Evolutionary conservation across 2,329 filamentous ascomycete genomes (phyloP).

Genomic region (Neofusicoccum kwambonambiense): DNA sequence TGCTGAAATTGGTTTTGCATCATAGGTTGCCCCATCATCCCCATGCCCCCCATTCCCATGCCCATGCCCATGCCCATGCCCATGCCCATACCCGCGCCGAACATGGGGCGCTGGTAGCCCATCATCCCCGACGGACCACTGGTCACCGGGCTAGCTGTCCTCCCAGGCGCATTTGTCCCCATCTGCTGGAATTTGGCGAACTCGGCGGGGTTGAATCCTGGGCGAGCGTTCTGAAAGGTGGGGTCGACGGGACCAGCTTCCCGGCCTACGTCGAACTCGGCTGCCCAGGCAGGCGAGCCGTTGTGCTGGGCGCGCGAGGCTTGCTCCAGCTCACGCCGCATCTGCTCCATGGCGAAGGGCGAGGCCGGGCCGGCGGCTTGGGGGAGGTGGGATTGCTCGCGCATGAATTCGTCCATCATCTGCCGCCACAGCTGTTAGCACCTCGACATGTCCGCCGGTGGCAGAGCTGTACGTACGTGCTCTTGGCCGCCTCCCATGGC

Average conservation of each 20-base stretch:
- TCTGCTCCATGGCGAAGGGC: conserved; percentile 67
- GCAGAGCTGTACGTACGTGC: conserved; percentile 30
- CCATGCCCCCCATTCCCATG: conserved; percentile 41
- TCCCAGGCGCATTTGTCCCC: conserved; percentile 57
- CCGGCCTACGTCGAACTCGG: conserved; percentile 61
- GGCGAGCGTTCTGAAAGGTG: conserved; percentile 58
- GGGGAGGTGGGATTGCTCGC: conserved; percentile 66
- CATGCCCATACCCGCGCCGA: conserved; percentile 47
- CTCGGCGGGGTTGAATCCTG: conserved; percentile 73
- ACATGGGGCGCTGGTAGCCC: conserved; percentile 57
- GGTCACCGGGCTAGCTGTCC: conserved; percentile 59
- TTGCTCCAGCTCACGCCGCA: conserved; percentile 62
- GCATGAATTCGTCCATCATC: conserved; percentile 94
- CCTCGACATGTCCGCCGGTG: background rate
- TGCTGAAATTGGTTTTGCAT: conserved; percentile 48
- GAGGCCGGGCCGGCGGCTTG: conserved; percentile 52
- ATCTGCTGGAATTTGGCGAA: conserved; percentile 84
- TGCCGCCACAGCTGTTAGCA: conserved; percentile 37
- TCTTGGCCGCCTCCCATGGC: conserved; percentile 70
- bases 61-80: conserved; percentile 55
- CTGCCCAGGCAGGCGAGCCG: conserved; percentile 60
- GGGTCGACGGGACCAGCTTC: conserved; percentile 66
- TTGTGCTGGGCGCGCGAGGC: conserved; percentile 47
- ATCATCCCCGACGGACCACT: conserved; percentile 42
- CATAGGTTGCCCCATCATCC: conserved; percentile 26